phyloP scores from a whole-genome alignment of 169 alveolate genomes.

The Neospora caninum region DNA sequence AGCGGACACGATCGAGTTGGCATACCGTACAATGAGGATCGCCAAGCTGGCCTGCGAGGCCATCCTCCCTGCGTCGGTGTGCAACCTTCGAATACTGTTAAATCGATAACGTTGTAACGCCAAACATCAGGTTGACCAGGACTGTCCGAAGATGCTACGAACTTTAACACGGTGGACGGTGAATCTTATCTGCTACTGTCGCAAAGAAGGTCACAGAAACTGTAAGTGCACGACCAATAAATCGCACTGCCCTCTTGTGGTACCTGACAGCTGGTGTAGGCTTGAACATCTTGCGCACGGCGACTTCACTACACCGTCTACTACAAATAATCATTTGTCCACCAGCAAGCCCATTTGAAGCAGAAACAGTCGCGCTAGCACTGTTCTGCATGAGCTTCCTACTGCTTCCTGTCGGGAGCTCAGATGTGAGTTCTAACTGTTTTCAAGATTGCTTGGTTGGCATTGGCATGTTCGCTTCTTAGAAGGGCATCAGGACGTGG shows the following conservation, averaged over 20 bases:
- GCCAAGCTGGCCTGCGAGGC: not conserved
- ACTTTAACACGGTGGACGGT: not conserved
- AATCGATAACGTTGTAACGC: not conserved
- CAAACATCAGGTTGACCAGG: not conserved
- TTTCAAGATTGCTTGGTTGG: not conserved
- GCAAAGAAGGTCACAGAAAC: not conserved
- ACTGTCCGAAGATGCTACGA: not conserved
- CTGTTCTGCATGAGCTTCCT: not conserved
- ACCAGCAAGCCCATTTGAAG: not conserved
- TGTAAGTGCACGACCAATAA: not conserved
- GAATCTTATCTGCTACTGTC: not conserved
- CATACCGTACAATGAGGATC: not conserved
- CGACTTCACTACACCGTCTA: not conserved
- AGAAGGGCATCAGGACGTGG: not conserved
- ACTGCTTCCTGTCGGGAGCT: not conserved
- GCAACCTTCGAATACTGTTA: not conserved
- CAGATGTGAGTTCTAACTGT: not conserved
- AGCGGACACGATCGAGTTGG: conserved; percentile 10
- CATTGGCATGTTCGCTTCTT: not conserved
- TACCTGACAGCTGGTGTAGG: not conserved
- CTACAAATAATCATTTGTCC: not conserved
- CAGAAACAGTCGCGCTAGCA: not conserved
- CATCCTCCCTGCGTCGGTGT: not conserved
- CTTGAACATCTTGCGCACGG: conserved; percentile 1
- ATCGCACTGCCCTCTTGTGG: not conserved